phyloP scores from a whole-genome alignment of 2,329 filamentous ascomycete genomes.

The Dactylellina sp. region DNA sequence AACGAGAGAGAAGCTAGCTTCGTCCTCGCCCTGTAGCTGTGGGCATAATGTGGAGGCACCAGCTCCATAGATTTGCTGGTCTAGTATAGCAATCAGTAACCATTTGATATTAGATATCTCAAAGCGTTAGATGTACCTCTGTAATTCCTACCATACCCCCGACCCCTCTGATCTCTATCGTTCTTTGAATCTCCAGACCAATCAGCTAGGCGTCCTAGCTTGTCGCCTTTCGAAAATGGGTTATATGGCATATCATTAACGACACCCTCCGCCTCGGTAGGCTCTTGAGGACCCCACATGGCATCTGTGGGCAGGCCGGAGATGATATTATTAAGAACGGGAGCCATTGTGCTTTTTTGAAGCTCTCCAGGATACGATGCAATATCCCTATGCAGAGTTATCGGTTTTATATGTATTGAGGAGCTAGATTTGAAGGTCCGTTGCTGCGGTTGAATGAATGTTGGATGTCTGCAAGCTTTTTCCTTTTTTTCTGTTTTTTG shows the following conservation, averaged over 20 bases:
- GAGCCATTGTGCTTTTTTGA: slow-evolving; percentile 32
- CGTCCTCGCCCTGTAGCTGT: slow-evolving; percentile 91
- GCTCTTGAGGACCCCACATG: slow-evolving; percentile 84
- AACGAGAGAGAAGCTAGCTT: slow-evolving; percentile 96
- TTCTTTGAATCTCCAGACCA: slow-evolving; percentile 84
- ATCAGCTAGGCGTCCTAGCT: slow-evolving; percentile 98
- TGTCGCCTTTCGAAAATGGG: slow-evolving; percentile 98
- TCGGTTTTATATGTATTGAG: slow-evolving; percentile 11
- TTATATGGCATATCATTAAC: slow-evolving; percentile 96
- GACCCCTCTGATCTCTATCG: slow-evolving; percentile 72
- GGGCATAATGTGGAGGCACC: slow-evolving; percentile 88
- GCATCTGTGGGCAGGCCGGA: slow-evolving; percentile 61
- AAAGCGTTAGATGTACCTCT: slow-evolving; percentile 72
- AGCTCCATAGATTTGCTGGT: slow-evolving; percentile 96
- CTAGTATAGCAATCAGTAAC: slow-evolving; percentile 66
- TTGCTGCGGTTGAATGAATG: slow-evolving; percentile 15
- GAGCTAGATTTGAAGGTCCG: slow-evolving; percentile 17
- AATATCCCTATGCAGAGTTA: slow-evolving; percentile 10
- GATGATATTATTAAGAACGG: slow-evolving; percentile 50
- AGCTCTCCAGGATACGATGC: background rate
- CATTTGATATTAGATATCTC: slow-evolving; percentile 1
- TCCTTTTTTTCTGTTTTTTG: slow-evolving; percentile 29
- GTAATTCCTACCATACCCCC: slow-evolving; percentile 91
- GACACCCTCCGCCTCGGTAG: slow-evolving; percentile 77
- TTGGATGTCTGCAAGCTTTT: slow-evolving; percentile 50